A percentile compares a stretch with the other conserved stretches of the same genome.
phyloP scores from a whole-genome alignment of 495 filamentous ascomycete genomes.

The Neurospora sp. region DNA sequence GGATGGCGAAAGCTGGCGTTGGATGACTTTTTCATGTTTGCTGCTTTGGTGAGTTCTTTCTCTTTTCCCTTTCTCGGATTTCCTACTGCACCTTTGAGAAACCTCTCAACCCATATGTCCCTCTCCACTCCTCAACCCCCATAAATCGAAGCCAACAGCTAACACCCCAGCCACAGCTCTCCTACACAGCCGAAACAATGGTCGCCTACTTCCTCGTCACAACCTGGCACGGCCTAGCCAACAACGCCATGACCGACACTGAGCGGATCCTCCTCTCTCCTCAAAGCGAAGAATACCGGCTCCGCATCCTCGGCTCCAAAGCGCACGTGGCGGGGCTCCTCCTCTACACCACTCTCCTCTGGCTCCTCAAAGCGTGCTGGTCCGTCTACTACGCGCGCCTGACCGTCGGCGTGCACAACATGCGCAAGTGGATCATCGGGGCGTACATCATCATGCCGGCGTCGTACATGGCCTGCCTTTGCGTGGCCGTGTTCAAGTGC shows the following conservation, averaged over 20 bases:
- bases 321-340: slow-evolving; percentile 52
- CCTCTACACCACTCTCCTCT: slow-evolving; percentile 46
- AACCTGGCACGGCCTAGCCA: slow-evolving; percentile 45
- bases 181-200: slow-evolving; percentile 24
- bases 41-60: neutral
- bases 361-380: slow-evolving; percentile 50
- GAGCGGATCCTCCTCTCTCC: slow-evolving; percentile 36
- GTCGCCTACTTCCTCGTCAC: slow-evolving; percentile 25
- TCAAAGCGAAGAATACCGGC: slow-evolving; percentile 35
- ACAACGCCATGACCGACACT: slow-evolving; percentile 48
- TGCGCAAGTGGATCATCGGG: slow-evolving; percentile 35
- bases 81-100: no score
- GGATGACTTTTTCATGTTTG: slow-evolving; percentile 48
- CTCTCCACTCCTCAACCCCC: no score
- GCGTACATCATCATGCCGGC: slow-evolving; percentile 41
- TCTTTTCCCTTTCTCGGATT: neutral
- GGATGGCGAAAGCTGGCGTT: slow-evolving; percentile 17
- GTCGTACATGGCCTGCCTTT: slow-evolving; percentile 46
- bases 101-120: no score
- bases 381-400: slow-evolving; percentile 51
- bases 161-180: slow-evolving; percentile 12
- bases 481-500: slow-evolving; percentile 46
- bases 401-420: slow-evolving; percentile 29
- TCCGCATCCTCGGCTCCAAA: slow-evolving; percentile 46
- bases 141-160: no score